Base-by-base conservation (phyloP, 2,329 filamentous ascomycete genomes). In the Colletotrichum sansevieriae region DNA sequence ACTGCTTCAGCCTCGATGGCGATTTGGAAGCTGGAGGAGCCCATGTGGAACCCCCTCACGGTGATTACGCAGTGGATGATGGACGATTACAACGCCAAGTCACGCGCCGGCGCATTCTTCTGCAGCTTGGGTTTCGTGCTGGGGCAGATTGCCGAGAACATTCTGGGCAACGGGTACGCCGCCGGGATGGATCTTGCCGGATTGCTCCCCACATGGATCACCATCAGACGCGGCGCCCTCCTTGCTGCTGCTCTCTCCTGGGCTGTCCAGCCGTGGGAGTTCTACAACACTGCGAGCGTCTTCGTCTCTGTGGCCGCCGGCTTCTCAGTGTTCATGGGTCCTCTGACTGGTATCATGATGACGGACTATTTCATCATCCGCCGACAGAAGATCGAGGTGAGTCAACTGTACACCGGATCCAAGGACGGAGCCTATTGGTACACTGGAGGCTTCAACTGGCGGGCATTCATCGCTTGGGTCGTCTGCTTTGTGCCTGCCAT, bases 371-470 rank as follows among this genome's bases (percentile, higher is more conserved):
- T 72, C 49, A 18, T 76, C 20, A 47, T 77, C n/a, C 78, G 80
- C 6, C 73, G 75, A 2, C 75, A 77, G 57, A 77, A 77, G 60
- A 74, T 82, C 55, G 77, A 80, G 66, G 72, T 82, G 29, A 77
- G 76, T 11, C 78, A 80, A 49, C 67, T 83, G 10, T 83, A 82
- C 68, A 73, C 73, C 7, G 72, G 72, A 11, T 71, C 74, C 9
- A 72, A 70, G 5, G 73, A 78, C 18, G 78, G 77, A 2, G 78
- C 78, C 12, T 83, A 83, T 70, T 80, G 78, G 74, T 81, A 78
- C 71, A 69, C 71, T 2, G 65, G 75, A 13, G 79, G 80, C 8
- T 68, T 70, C 58, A 81, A 81, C 70, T 79, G 74, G 75, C 74
- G 80, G 22, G 78, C 77, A 1, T 75, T 77, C 13, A 66, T 73